Evolutionary conservation across 495 filamentous ascomycete species (phyloP).

Genomic region (Glutinoglossum americanum): DNA sequence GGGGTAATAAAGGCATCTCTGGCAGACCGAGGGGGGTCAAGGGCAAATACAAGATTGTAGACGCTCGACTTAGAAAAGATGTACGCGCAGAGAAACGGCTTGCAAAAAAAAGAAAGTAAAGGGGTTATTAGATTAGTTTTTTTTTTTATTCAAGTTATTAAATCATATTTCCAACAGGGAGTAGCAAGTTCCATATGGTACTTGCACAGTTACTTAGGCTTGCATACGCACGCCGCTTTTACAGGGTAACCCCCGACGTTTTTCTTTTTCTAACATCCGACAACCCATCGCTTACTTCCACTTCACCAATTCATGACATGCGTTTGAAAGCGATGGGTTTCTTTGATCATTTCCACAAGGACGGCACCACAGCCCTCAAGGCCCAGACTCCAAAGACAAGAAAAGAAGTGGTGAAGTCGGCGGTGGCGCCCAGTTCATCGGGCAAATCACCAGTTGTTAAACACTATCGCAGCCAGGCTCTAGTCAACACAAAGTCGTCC

Average conservation of each 20-base stretch:
- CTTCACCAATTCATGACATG: neutral
- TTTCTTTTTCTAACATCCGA: neutral
- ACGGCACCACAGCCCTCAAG: conserved; percentile 27
- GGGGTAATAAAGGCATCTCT: conserved; percentile 61
- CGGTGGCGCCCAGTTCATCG: conserved; percentile 16
- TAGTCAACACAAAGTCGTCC: neutral
- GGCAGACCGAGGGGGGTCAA: conserved; percentile 74
- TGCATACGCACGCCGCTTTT: neutral
- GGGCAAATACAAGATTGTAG: conserved; percentile 97
- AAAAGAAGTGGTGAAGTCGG: conserved; percentile 22
- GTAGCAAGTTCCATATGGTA: too few species aligned
- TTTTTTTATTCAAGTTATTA: neutral
- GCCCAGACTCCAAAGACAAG: conserved; percentile 27
- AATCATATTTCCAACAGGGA: too few species aligned
- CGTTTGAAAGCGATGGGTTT: conserved; percentile 22
- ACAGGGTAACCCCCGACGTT: neutral
- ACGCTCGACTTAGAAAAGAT: conserved; percentile 96
- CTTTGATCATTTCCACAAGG: conserved; percentile 34
- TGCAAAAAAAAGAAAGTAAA: conserved; percentile 37
- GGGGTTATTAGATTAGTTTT: neutral
- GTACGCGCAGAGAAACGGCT: conserved; percentile 71
- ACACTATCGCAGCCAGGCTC: neutral
- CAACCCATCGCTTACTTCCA: neutral
- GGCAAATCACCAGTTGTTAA: neutral
- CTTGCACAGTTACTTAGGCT: too few species aligned